phyloP scores from a whole-genome alignment of 441 rosid species.

The Rhodomyrtus psidioides region DNA sequence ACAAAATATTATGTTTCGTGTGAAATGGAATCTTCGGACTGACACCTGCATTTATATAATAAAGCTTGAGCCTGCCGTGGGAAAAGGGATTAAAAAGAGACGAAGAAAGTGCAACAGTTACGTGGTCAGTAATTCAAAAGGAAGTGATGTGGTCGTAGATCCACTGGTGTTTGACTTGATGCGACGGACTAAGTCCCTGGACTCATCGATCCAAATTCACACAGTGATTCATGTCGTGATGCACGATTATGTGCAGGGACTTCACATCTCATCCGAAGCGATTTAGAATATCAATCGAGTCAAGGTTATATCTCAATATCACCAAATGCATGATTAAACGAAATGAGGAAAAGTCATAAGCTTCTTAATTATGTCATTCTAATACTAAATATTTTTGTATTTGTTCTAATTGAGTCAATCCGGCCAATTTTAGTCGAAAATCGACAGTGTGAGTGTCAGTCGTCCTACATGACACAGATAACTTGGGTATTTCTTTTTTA shows the following conservation, averaged over 20 bases:
- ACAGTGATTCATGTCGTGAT: neutral
- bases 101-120: neutral
- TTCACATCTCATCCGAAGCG: neutral
- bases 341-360: neutral
- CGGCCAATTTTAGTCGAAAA: too few species aligned
- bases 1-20: neutral
- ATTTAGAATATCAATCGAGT: neutral
- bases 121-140: neutral
- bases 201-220: neutral
- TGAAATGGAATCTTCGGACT: neutral
- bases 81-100: neutral
- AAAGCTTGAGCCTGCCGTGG: neutral
- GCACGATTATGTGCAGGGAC: neutral
- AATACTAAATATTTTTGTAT: too few species aligned
- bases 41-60: neutral
- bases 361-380: too few species aligned
- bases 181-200: neutral
- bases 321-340: neutral
- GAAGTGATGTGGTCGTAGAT: neutral
- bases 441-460: accelerated
- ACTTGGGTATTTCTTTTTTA: too few species aligned
- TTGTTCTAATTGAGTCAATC: too few species aligned
- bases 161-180: neutral
- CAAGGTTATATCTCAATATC: neutral
- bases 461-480: too few species aligned